Evolutionary conservation across 257 asterid genomes (phyloP).

Genomic region (Asclepias syriaca): DNA sequence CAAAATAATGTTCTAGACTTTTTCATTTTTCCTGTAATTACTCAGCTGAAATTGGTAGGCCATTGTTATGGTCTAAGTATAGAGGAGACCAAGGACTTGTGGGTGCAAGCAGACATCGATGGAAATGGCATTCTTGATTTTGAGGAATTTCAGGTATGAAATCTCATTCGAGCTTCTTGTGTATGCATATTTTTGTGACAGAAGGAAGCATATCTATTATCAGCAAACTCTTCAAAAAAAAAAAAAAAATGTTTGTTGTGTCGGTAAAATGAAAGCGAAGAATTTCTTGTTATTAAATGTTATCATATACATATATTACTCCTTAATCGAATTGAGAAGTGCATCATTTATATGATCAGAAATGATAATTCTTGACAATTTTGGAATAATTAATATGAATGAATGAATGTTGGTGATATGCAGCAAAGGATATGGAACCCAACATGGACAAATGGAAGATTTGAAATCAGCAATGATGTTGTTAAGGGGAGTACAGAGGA

Average conservation of each 20-base stretch:
- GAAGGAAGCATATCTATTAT: too few relatives aligned
- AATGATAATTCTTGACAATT: neutral
- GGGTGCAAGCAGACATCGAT: conserved; percentile 85
- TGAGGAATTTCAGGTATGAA: conserved; percentile 72
- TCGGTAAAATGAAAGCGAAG: too few relatives aligned
- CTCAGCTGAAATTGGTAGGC: conserved; percentile 87
- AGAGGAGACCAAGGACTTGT: conserved; percentile 74
- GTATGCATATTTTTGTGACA: neutral
- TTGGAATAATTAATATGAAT: neutral
- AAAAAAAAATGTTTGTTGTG: too few relatives aligned
- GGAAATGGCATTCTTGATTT: conserved; percentile 75
- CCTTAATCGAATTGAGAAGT: too few relatives aligned
- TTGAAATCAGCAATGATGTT: conserved; percentile 29
- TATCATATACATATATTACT: too few relatives aligned
- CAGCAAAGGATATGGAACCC: conserved; percentile 88
- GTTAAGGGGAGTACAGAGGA: conserved; percentile 56
- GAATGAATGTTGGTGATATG: conserved; percentile 3
- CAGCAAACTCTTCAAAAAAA: too few relatives aligned
- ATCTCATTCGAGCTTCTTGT: neutral
- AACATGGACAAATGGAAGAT: conserved; percentile 48
- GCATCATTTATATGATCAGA: neutral
- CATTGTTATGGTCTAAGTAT: conserved; percentile 74
- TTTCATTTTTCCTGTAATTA: conserved; percentile 6
- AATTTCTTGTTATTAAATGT: too few relatives aligned
- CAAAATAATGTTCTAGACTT: neutral